A percentile compares a stretch with the other conserved stretches of the same genome.
phyloP scores from a whole-genome alignment of 2,329 filamentous ascomycete genomes.

The Nectriaceae sp. region DNA sequence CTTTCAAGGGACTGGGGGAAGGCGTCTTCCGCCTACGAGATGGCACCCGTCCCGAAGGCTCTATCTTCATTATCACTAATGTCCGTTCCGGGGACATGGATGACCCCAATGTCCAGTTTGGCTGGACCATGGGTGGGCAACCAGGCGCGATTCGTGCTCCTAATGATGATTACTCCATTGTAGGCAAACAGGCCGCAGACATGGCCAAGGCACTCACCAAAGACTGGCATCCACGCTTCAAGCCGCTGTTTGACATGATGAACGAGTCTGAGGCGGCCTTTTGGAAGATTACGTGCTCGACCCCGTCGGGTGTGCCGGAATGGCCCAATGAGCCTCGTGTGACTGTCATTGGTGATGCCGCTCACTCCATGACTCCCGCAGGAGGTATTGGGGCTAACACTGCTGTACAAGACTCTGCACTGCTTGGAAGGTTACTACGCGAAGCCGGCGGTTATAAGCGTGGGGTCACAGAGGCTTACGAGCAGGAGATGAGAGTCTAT shows the following conservation, averaged over 20 bases:
- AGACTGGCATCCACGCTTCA: constrained; percentile 58
- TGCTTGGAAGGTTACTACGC: constrained; percentile 52
- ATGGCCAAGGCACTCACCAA: constrained; percentile 56
- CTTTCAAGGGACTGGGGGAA: constrained; percentile 63
- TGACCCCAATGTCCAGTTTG: constrained; percentile 57
- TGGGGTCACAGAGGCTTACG: constrained; percentile 58
- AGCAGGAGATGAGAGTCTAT: constrained; percentile 63
- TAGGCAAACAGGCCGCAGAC: constrained; percentile 57
- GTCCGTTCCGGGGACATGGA: constrained; percentile 62
- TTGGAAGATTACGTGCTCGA: constrained; percentile 67
- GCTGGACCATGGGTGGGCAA: constrained; percentile 63
- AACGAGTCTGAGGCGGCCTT: constrained; percentile 58
- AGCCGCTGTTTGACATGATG: constrained; percentile 61
- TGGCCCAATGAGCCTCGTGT: constrained; percentile 61
- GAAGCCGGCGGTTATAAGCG: constrained; percentile 56
- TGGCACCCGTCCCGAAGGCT: constrained; percentile 44
- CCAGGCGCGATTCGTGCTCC: constrained; percentile 60
- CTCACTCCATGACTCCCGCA: constrained; percentile 59
- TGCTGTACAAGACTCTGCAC: constrained; percentile 54
- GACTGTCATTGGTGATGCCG: constrained; percentile 60
- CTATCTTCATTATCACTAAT: constrained; percentile 62
- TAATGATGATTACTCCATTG: constrained; percentile 60
- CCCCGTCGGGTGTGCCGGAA: constrained; percentile 58
- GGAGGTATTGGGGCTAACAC: constrained; percentile 60
- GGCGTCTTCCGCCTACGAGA: constrained; percentile 62